Evolutionary conservation across 306 rosid species (phyloP).

Genomic region (Potentilla sterilis): DNA sequence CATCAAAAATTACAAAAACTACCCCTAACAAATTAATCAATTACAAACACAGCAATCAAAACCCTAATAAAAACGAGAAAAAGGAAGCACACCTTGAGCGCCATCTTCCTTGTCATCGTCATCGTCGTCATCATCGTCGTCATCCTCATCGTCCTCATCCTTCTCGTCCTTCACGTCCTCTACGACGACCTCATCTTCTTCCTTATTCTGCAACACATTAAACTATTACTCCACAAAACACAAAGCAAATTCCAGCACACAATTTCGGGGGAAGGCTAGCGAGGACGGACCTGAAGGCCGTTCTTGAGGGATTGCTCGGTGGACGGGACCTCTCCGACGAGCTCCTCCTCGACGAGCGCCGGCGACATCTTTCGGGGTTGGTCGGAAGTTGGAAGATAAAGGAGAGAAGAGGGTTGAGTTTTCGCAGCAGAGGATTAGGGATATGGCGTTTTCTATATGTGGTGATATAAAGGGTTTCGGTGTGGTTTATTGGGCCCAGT

Average conservation of each 20-base stretch:
- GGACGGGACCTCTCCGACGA: conserved; percentile 24
- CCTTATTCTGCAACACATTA: conserved; percentile 35
- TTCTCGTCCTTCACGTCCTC: conserved; percentile 75
- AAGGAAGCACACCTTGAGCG: conserved; percentile 39
- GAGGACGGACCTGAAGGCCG: conserved; percentile 37
- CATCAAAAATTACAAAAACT: not conserved
- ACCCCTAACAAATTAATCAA: not conserved
- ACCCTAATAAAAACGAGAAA: not conserved
- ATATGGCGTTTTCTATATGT: not conserved
- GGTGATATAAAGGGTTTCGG: not conserved
- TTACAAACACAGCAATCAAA: not conserved
- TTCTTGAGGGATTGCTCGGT: conserved; percentile 43
- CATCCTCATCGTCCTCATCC: conserved; percentile 45
- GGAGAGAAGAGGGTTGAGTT: not conserved
- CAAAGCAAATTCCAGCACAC: not conserved
- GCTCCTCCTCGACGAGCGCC: conserved; percentile 55
- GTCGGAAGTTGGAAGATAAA: conserved; percentile 2
- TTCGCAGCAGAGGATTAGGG: not conserved
- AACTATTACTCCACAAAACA: not conserved
- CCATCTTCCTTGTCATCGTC: conserved; percentile 61
- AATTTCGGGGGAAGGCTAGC: not conserved
- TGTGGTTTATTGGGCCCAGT: not conserved
- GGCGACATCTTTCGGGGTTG: conserved; percentile 57
- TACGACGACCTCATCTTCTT: conserved; percentile 50
- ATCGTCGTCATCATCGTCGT: conserved; percentile 49